phyloP scores from a whole-genome alignment of 331 rosid genomes.

The Quercus tomentella region DNA sequence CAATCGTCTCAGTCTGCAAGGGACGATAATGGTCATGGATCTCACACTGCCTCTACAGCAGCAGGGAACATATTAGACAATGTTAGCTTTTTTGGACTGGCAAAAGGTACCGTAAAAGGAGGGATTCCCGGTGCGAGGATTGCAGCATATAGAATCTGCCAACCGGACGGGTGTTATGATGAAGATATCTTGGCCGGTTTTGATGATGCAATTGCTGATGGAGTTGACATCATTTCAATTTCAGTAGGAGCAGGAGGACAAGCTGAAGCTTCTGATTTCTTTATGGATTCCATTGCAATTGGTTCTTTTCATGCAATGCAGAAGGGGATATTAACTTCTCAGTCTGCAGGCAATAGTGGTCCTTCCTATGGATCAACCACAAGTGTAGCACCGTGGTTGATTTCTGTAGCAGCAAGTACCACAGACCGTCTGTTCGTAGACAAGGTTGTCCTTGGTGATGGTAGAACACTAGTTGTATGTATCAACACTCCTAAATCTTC shows the following conservation, averaged over 20 bases:
- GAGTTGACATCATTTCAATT: slow-evolving; percentile 32
- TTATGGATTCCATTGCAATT: slow-evolving; percentile 9
- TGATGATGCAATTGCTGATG: slow-evolving; percentile 57
- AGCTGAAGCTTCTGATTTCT: fast-evolving
- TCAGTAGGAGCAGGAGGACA: not conserved
- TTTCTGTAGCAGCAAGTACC: slow-evolving; percentile 36
- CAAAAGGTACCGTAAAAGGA: slow-evolving; percentile 46
- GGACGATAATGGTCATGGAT: slow-evolving; percentile 32
- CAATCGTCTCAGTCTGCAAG: not conserved
- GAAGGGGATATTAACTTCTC: slow-evolving; percentile 33
- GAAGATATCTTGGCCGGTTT: slow-evolving; percentile 25
- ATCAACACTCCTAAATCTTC: not conserved
- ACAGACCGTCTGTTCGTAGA: slow-evolving; percentile 17
- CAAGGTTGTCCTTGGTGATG: slow-evolving; percentile 41
- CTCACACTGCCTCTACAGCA: slow-evolving; percentile 40
- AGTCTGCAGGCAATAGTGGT: slow-evolving; percentile 38
- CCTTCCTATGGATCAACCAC: not conserved
- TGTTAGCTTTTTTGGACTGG: slow-evolving; percentile 33
- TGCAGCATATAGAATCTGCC: slow-evolving; percentile 28
- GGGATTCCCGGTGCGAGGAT: slow-evolving; percentile 46
- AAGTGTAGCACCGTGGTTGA: slow-evolving; percentile 43
- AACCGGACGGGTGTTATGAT: not conserved
- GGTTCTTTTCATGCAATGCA: slow-evolving; percentile 52
- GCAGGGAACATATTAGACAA: slow-evolving; percentile 27
- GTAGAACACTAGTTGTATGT: not conserved